Conservation (phyloP, 2,329 filamentous ascomycete genomes). For the Alternaria atra region DNA sequence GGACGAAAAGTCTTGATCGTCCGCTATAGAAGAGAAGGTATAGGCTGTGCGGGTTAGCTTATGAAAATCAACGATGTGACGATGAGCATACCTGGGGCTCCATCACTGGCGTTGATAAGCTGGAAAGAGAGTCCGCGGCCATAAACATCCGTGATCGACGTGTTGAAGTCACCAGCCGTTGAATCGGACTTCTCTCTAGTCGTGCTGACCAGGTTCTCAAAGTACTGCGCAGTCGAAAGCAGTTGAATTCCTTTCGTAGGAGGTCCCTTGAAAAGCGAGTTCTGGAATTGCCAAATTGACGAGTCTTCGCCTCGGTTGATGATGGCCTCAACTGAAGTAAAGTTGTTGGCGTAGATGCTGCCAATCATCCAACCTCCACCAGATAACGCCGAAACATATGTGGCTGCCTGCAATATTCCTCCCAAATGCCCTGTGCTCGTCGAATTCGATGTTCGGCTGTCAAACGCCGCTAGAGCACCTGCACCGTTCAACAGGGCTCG, state of each 20-base stretch:
- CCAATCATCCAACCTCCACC: constrained; percentile 87
- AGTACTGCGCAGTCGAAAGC: constrained; percentile 69
- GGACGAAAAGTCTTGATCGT: constrained; percentile 67
- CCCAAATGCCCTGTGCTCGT: constrained; percentile 74
- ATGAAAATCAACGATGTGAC: constrained; percentile 78
- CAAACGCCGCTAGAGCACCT: constrained; percentile 80
- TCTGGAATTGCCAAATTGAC: constrained; percentile 69
- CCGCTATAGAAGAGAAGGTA: constrained; percentile 82
- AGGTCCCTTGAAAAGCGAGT: constrained; percentile 69
- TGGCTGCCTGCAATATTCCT: constrained; percentile 80
- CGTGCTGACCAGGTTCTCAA: constrained; percentile 64
- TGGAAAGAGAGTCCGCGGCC: constrained; percentile 87
- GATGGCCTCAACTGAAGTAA: constrained; percentile 71
- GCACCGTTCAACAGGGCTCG: constrained; percentile 86
- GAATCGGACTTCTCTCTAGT: constrained; percentile 70
- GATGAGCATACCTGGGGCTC: constrained; percentile 63
- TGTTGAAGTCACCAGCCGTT: constrained; percentile 65
- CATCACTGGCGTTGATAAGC: constrained; percentile 77
- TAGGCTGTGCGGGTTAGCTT: constrained; percentile 61
- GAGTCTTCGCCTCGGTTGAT: constrained; percentile 57
- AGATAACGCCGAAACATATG: constrained; percentile 82
- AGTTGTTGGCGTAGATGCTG: constrained; percentile 82
- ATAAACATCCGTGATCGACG: constrained; percentile 87
- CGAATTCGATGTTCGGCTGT: constrained; percentile 72
- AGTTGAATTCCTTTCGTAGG: constrained; percentile 60